Evolutionary conservation across 2,329 filamentous ascomycete species (phyloP).

Genomic region (Sclerotinia nivalis): DNA sequence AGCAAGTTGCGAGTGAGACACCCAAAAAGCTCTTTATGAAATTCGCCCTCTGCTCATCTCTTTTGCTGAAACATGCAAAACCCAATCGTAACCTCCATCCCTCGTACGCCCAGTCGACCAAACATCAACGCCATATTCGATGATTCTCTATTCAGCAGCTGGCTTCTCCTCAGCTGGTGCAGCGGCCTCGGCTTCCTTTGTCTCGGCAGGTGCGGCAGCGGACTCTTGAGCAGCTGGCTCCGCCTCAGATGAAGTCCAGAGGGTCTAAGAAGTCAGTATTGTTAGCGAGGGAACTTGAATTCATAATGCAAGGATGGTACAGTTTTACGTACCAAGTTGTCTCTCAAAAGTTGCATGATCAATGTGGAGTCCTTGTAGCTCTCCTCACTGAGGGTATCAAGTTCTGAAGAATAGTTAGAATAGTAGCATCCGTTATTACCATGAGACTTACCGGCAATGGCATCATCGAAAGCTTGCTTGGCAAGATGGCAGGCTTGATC

Average conservation of each 20-base stretch:
- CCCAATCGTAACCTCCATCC: conserved; percentile 35
- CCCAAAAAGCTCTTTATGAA: conserved; percentile 36
- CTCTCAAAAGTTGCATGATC: conserved; percentile 98
- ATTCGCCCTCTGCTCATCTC: conserved; percentile 34
- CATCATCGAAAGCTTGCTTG: conserved; percentile 99
- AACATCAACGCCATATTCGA: conserved; percentile 40
- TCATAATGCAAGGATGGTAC: neutral
- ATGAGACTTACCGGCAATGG: conserved; percentile 71
- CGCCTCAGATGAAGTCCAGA: conserved; percentile 98
- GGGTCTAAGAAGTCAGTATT: conserved; percentile 62
- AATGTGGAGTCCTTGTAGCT: conserved; percentile 98
- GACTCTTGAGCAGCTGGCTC: conserved; percentile 69
- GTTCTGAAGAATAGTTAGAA: conserved; percentile 52
- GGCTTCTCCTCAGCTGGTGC: conserved; percentile 45
- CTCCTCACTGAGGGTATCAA: conserved; percentile 96
- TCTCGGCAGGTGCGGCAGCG: conserved; percentile 54
- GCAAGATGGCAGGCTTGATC: conserved; percentile 97
- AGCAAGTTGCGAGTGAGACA: conserved; percentile 39
- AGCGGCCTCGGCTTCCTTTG: conserved; percentile 54
- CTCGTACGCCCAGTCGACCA: conserved; percentile 38
- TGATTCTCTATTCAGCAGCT: conserved; percentile 40
- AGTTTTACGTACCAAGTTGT: conserved; percentile 66
- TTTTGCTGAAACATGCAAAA: conserved; percentile 40
- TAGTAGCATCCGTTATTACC: conserved; percentile 1
- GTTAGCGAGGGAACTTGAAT: conserved; percentile 15